Evolutionary conservation across 176 grass and related monocot genomes (phyloP).

Genomic region (Calamus simplicifolius): DNA sequence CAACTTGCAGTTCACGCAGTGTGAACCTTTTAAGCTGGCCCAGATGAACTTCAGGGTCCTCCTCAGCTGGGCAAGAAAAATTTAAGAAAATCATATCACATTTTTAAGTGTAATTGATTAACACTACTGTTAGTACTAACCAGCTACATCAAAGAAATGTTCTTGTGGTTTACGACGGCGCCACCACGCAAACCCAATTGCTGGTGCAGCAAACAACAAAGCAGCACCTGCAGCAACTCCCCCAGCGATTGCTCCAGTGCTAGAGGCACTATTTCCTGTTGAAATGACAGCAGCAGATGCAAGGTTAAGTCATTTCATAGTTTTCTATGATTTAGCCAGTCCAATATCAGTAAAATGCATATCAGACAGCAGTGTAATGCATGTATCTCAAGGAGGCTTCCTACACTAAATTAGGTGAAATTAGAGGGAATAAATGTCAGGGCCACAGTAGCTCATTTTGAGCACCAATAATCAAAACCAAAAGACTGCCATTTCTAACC

Average conservation of each 20-base stretch:
- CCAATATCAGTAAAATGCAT: too few relatives aligned
- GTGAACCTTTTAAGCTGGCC: constrained; percentile 87
- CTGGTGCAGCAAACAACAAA: constrained; percentile 72
- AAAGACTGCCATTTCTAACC: too few relatives aligned
- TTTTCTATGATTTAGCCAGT: background rate
- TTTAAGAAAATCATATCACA: too few relatives aligned
- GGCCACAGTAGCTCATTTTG: too few relatives aligned
- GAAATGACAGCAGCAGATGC: constrained; percentile 11
- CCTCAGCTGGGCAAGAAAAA: constrained; percentile 48
- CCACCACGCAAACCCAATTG: constrained; percentile 77
- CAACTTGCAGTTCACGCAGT: constrained; percentile 68
- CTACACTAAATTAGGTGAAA: too few relatives aligned
- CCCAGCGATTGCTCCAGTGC: constrained; percentile 86
- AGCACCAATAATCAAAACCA: too few relatives aligned
- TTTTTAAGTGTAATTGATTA: too few relatives aligned
- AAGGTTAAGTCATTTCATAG: background rate
- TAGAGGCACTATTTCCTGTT: constrained; percentile 72
- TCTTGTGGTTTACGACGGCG: constrained; percentile 72
- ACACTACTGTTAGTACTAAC: constrained; percentile 23
- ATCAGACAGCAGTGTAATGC: too few relatives aligned
- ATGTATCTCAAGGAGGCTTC: too few relatives aligned
- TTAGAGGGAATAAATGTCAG: too few relatives aligned
- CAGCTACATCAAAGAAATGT: constrained; percentile 82
- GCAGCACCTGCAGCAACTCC: constrained; percentile 85
- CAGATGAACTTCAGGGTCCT: constrained; percentile 84